Base-by-base conservation (phyloP, 2,329 filamentous ascomycete genomes). In the Lasiodiplodia citricola region DNA sequence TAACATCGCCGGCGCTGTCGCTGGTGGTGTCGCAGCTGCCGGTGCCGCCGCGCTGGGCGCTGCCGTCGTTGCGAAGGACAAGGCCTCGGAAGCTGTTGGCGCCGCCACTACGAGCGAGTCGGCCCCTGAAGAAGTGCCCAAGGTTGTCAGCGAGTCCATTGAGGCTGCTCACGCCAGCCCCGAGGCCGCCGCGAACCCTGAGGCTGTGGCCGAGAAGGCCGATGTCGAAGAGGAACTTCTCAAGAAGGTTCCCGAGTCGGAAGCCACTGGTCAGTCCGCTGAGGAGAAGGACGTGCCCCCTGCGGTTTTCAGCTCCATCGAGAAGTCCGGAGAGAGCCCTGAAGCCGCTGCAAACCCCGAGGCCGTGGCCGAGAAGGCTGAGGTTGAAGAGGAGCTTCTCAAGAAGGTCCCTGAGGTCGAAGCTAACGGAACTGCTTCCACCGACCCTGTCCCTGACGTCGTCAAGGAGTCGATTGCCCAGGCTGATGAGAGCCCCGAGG, bases 201-300 rank as follows among this genome's bases (percentile, higher is more conserved):
- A 85, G 68, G 91, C 90, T 25, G 91, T 96, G 6, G 82, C 86
- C 70, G 92, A 94, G 74, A 96, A 96, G 87, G 88, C 87, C 78
- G 86, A 84, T 10, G 85, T 94, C 4, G 93, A 96, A 82, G 80
- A 87, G 25, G 91, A 97, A 82, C 84, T 96, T 7, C 83, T 94
- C 56, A 85, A 88, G 71, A 87, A 91, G 78, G 85, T 90, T 70
- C 66, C 80, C 71, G 77, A 79, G 66, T 75, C 76, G 10, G 73
- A 83, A 66, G 79, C 80, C 57, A 62, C 68, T 52, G 83, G 83
- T 23, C 81, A 83, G 70, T 75, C 77, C 21, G 77, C 79, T 25
- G 56, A 62, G 47, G 56, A 62, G 62, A 69, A 70, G 52, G 80
- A 85, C 70, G 86, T 88, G 6, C 87, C 88, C 66, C 75, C 77